A percentile compares a stretch with the other conserved stretches of the same genome.
Evolutionary conservation across 2,329 filamentous ascomycete genomes (phyloP).

Genomic region (Whalleya microplaca): DNA sequence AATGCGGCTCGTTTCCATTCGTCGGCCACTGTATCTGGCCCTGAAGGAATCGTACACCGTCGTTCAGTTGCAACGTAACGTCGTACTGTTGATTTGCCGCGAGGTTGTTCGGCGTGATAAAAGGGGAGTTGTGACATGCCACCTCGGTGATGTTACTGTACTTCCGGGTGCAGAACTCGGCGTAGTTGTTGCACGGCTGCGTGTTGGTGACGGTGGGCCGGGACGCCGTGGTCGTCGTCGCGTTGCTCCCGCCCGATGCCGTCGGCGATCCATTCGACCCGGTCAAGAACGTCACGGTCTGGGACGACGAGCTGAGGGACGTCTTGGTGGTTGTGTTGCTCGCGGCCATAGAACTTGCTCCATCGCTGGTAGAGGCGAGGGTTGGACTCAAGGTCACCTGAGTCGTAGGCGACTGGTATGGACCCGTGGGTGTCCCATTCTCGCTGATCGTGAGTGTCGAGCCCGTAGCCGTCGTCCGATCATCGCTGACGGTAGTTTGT

Average conservation of each 20-base stretch:
- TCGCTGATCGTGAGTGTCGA: constrained; percentile 35
- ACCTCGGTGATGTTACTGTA: constrained; percentile 84
- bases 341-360: constrained; percentile 34
- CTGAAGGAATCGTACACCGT: constrained; percentile 70
- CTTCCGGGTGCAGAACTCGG: constrained; percentile 75
- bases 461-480: constrained; percentile 42
- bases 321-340: constrained; percentile 37
- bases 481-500: constrained; percentile 42
- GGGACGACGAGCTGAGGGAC: constrained; percentile 26
- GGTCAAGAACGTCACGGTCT: constrained; percentile 47
- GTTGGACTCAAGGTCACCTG: constrained; percentile 45
- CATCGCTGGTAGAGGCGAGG: constrained; percentile 31
- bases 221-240: constrained; percentile 47
- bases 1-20: constrained; percentile 61
- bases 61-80: constrained; percentile 74
- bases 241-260: constrained; percentile 46
- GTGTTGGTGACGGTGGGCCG: constrained; percentile 65
- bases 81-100: constrained; percentile 74
- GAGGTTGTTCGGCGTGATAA: constrained; percentile 69
- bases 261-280: constrained; percentile 51
- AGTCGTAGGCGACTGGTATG: constrained; percentile 49
- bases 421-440: constrained; percentile 45
- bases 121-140: constrained; percentile 81
- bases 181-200: constrained; percentile 76
- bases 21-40: constrained; percentile 64